phyloP scores from a whole-genome alignment of 2,329 filamentous ascomycete genomes.

The Hypocrella siamensis region DNA sequence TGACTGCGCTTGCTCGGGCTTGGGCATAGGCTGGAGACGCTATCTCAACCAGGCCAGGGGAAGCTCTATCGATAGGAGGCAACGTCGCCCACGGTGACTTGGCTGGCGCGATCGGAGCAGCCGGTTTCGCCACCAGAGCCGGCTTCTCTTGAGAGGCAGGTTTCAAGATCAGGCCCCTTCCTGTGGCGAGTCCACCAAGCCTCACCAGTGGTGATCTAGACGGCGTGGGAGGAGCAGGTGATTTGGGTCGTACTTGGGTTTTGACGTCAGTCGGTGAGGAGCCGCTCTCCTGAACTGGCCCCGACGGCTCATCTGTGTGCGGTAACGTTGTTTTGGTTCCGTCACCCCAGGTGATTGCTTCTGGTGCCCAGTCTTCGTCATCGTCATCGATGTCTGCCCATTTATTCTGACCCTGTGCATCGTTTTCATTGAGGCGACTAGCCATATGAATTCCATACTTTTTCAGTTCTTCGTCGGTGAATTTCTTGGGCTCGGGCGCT shows the following conservation, averaged over 20 bases:
- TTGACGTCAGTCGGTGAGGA: constrained; percentile 9
- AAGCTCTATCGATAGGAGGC: constrained; percentile 69
- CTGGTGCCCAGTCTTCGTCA: constrained; percentile 74
- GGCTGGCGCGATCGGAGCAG: constrained; percentile 48
- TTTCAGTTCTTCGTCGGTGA: constrained; percentile 76
- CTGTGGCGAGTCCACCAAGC: constrained; percentile 30
- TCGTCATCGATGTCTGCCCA: constrained; percentile 88
- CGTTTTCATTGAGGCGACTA: constrained; percentile 61
- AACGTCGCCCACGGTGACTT: constrained; percentile 88
- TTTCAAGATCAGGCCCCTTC: constrained; percentile 50
- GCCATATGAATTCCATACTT: constrained; percentile 79
- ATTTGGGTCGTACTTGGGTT: constrained; percentile 26
- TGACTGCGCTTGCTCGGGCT: constrained; percentile 36
- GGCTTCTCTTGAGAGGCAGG: constrained; percentile 51
- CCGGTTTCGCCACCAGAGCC: constrained; percentile 57
- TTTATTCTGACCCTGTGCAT: constrained; percentile 59
- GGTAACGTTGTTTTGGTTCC: constrained; percentile 69
- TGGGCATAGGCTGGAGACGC: constrained; percentile 29
- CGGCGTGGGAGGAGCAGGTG: constrained; percentile 21
- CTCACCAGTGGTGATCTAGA: constrained; percentile 26
- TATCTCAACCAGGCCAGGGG: constrained; percentile 49
- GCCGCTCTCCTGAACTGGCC: constrained; percentile 11
- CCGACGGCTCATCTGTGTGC: constrained; percentile 36
- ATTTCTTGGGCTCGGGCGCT: constrained; percentile 59
- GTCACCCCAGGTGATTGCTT: constrained; percentile 77